Evolutionary conservation across 2,329 filamentous ascomycete genomes (phyloP).

Genomic region (Pestalotiopsis sp.): DNA sequence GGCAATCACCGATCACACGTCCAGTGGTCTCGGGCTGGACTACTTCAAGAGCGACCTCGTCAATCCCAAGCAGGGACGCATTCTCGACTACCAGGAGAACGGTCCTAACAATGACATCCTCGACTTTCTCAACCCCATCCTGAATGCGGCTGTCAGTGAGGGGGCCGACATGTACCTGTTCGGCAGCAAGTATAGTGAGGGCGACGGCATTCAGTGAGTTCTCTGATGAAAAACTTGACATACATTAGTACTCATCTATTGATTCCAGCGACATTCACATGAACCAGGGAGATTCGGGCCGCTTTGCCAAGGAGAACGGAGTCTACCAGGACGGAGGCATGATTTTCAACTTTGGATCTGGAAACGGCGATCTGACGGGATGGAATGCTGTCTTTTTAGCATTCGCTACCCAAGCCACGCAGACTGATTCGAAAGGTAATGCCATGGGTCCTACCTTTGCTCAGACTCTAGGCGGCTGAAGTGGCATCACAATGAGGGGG

Average conservation of each 20-base stretch:
- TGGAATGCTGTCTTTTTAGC: slow-evolving; percentile 42
- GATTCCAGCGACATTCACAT: slow-evolving; percentile 36
- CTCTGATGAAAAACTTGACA: neutral
- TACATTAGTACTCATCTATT: neutral
- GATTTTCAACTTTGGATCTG: slow-evolving; percentile 36
- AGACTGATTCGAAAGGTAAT: slow-evolving; percentile 33
- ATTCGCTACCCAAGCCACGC: slow-evolving; percentile 38
- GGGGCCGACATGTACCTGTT: slow-evolving; percentile 40
- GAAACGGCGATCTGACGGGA: slow-evolving; percentile 22
- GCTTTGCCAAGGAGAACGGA: slow-evolving; percentile 31
- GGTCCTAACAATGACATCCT: slow-evolving; percentile 32
- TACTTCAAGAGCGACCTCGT: slow-evolving; percentile 21
- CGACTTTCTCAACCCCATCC: slow-evolving; percentile 35
- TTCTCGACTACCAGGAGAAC: slow-evolving; percentile 19
- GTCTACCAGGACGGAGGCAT: slow-evolving; percentile 39
- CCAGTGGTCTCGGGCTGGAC: slow-evolving; percentile 18
- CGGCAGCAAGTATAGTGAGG: slow-evolving; percentile 34
- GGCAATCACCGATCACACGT: slow-evolving; percentile 12
- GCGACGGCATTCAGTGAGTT: slow-evolving; percentile 32
- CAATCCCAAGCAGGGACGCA: slow-evolving; percentile 22
- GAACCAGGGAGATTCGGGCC: slow-evolving; percentile 29
- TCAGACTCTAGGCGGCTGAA: slow-evolving; percentile 14
- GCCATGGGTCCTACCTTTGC: slow-evolving; percentile 23
- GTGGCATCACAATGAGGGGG: neutral
- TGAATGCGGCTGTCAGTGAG: slow-evolving; percentile 34